Base-by-base conservation (phyloP, 169 alveolate species). In the Plasmodium gallinaceum region DNA sequence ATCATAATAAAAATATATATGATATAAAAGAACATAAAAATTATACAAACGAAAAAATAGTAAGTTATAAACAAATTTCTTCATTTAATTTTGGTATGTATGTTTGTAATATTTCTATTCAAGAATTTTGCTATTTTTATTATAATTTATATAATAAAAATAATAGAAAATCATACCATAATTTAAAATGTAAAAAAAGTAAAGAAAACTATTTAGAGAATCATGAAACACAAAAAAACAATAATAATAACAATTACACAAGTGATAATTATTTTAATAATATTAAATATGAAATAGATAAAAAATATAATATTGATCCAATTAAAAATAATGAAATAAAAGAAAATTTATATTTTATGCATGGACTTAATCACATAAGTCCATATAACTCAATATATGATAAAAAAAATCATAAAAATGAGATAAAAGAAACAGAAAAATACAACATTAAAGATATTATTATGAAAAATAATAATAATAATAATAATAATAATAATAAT, bases 1-100 rank as follows among this genome's bases (percentile, higher is more conserved):
- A 62, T 18, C 62, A 68, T 37, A 69, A 58, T 57, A 80, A 80
- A 52, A 80, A 80, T 48, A 24, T 80, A 20, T 83, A 54, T 45
- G 91, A 83, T 39, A 48, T 83, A 83, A 66, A 54, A 26, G 85
- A 68, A 9, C 22, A 66, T 9, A 83, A 12, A n/a, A 32, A 22
- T 1, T 0, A 37, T 42, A 22, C 42, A 65, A 52, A 80, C 66
- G 73, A 80, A 51, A 80, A 80, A n/a, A 46, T 54, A 16, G 12
- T 54, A 54, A 10, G 22, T 16, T 54, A 54, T 54, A 54, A 54
- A 54, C 64, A 54, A 54, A 12, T 16, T 10, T 54, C 42, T 0
- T 60, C 69, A 0, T 42, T 60, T 9, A 20, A 60, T 18, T 26
- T 60, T 60, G 42, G 42, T 20, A 5, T 60, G 26, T 20, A 26